Evolutionary conservation across 129 eudicot genomes (phyloP).

Genomic region (Oenanthe sinensis): DNA sequence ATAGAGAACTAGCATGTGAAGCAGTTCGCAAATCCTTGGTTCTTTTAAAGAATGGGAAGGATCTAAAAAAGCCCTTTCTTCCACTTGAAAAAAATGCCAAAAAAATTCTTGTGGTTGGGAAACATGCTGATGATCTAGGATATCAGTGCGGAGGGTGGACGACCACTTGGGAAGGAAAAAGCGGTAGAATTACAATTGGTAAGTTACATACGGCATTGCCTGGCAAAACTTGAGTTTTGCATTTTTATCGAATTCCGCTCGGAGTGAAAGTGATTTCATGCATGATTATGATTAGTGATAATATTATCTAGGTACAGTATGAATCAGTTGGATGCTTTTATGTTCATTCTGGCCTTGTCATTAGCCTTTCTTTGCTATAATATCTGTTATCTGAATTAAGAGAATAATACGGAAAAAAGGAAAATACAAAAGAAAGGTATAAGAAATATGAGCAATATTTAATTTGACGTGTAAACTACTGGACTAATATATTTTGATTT

Average conservation of each 20-base stretch:
- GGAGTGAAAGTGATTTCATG: no score
- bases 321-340: not conserved
- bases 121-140: conserved; percentile 94
- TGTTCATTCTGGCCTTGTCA: not conserved
- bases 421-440: not conserved
- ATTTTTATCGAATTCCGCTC: not conserved
- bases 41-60: conserved; percentile 80
- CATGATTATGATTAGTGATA: not conserved
- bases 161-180: conserved; percentile 66
- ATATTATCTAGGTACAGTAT: not conserved
- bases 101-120: conserved; percentile 71
- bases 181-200: conserved; percentile 90
- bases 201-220: conserved; percentile 15
- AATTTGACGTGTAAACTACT: not conserved
- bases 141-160: conserved; percentile 99
- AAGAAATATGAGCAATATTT: not conserved
- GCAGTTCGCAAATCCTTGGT: conserved; percentile 95
- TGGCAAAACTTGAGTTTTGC: not conserved
- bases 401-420: not conserved
- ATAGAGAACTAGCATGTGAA: conserved; percentile 92
- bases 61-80: conserved; percentile 52
- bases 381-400: not conserved
- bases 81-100: conserved; percentile 61
- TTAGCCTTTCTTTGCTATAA: not conserved
- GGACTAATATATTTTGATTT: not conserved